Conservation (phyloP, 306 rosid genomes). For the Casuarina equisetifolia region DNA sequence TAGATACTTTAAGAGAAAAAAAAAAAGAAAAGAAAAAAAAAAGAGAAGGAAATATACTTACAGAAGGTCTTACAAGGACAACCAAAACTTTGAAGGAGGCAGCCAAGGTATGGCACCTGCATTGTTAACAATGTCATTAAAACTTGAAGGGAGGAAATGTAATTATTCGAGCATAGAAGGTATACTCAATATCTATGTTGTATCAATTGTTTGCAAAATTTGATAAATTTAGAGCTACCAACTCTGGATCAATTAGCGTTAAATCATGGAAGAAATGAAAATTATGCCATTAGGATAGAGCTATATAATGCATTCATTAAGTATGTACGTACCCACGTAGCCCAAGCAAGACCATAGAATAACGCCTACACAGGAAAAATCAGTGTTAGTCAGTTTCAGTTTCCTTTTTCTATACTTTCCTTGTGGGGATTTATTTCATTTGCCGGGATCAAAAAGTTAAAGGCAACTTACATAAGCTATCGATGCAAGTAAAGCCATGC, state of each 20-base stretch:
- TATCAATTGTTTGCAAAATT: neutral
- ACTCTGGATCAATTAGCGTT: neutral
- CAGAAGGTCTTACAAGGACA: conserved; percentile 73
- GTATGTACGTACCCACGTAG: conserved; percentile 65
- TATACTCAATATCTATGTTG: neutral
- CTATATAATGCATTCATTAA: neutral
- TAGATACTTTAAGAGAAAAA: neutral
- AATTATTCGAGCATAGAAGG: neutral
- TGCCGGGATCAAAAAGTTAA: neutral
- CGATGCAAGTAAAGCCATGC: conserved; percentile 68
- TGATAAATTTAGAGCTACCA: neutral
- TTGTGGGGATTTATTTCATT: neutral
- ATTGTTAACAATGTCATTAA: conserved; percentile 6
- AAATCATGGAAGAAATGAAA: neutral
- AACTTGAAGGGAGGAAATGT: neutral
- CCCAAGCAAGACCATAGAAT: conserved; percentile 89
- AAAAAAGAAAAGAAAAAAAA: conserved; percentile 6
- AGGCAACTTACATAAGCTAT: conserved; percentile 69
- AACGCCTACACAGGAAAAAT: conserved; percentile 50
- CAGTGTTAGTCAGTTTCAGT: conserved; percentile 6
- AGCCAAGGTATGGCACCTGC: conserved; percentile 81
- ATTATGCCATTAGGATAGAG: neutral
- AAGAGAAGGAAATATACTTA: conserved; percentile 33
- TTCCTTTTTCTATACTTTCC: neutral
- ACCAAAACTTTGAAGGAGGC: conserved; percentile 65